Evolutionary conservation across 805 yeast species (phyloP).

Genomic region (Candida gorgasii): DNA sequence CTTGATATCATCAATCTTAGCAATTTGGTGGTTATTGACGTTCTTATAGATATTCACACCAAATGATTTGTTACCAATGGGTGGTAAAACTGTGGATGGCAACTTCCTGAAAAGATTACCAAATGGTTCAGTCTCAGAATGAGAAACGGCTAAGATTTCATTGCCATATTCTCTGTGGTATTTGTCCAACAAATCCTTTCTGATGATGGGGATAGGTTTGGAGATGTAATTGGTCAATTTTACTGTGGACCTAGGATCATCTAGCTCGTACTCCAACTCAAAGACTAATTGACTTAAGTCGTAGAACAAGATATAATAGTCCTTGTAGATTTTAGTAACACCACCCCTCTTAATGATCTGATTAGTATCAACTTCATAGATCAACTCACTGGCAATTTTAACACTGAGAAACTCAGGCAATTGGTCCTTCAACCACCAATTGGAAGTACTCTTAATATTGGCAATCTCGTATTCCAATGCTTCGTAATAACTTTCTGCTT

Average conservation of each 20-base stretch:
- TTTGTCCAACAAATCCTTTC: slow-evolving; percentile 50
- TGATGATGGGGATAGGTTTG: slow-evolving; percentile 44
- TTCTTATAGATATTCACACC: slow-evolving; percentile 74
- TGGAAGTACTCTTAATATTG: slow-evolving; percentile 20
- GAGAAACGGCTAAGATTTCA: slow-evolving; percentile 17
- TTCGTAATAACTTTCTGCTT: slow-evolving; percentile 27
- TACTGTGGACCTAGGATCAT: slow-evolving; percentile 55
- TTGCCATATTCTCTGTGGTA: slow-evolving; percentile 47
- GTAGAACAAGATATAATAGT: slow-evolving; percentile 69
- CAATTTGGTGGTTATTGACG: slow-evolving; percentile 36
- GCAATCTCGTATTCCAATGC: slow-evolving; percentile 32
- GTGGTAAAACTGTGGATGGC: slow-evolving; percentile 37
- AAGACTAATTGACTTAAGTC: slow-evolving; percentile 70
- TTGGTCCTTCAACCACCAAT: slow-evolving; percentile 69
- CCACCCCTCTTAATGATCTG: slow-evolving; percentile 58
- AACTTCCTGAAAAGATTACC: slow-evolving; percentile 25
- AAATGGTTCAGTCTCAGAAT: slow-evolving; percentile 20
- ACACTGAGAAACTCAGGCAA: slow-evolving; percentile 54
- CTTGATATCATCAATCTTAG: slow-evolving; percentile 59
- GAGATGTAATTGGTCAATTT: slow-evolving; percentile 27
- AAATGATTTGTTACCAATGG: slow-evolving; percentile 66
- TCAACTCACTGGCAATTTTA: slow-evolving; percentile 48
- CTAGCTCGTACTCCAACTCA: slow-evolving; percentile 55
- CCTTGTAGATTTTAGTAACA: slow-evolving; percentile 49
- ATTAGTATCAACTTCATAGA: slow-evolving; percentile 66